Conservation (phyloP, 106 monocot genomes). For the Platanthera guangdongensis region DNA sequence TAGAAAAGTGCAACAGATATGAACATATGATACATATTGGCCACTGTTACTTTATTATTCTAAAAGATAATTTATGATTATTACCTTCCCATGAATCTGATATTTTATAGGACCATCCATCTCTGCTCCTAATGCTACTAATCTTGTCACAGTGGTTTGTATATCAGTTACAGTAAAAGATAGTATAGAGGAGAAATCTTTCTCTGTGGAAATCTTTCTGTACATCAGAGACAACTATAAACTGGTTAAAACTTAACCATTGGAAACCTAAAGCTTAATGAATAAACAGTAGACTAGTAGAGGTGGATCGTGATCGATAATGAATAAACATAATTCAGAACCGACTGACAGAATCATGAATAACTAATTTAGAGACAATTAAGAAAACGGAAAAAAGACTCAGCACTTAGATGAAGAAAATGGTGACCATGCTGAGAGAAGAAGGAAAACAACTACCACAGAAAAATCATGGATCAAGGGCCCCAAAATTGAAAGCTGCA, state of each 20-base stretch:
- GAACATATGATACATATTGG: neutral
- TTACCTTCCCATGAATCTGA: conserved; percentile 92
- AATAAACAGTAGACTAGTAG: too few relatives aligned
- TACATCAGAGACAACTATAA: neutral
- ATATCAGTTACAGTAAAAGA: conserved; percentile 86
- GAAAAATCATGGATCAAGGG: too few relatives aligned
- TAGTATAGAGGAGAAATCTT: conserved; percentile 79
- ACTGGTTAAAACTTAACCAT: neutral
- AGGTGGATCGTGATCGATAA: too few relatives aligned
- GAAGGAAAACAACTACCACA: too few relatives aligned
- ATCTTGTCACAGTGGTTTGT: conserved; percentile 57
- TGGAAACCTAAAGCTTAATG: neutral
- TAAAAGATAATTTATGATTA: neutral
- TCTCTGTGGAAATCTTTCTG: conserved; percentile 45
- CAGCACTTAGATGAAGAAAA: too few relatives aligned
- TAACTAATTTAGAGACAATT: too few relatives aligned
- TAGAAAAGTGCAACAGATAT: neutral
- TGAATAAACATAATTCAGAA: too few relatives aligned
- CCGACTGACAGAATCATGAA: too few relatives aligned
- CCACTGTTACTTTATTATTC: neutral
- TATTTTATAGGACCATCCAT: conserved; percentile 86
- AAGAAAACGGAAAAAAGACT: too few relatives aligned
- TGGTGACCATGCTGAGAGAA: too few relatives aligned
- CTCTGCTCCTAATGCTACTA: conserved; percentile 77
- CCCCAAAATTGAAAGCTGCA: too few relatives aligned